A percentile compares a stretch with the other conserved stretches of the same genome.
These are phyloP conservation scores for Claviceps sp. DNA, from an alignment of 2,329 filamentous ascomycete species.

Conservation along the genomic window DNA sequence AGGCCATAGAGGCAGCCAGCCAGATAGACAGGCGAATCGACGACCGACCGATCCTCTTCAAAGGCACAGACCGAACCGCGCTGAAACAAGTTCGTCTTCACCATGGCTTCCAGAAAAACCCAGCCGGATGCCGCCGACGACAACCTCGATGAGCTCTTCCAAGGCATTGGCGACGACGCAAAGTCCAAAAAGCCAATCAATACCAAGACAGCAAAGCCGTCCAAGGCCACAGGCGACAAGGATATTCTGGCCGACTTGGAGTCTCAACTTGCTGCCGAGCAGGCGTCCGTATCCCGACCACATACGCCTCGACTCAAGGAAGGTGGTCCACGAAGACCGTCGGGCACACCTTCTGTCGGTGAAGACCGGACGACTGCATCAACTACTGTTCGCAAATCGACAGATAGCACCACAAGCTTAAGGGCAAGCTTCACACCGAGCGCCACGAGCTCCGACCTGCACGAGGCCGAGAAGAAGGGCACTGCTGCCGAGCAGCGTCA, in stretches of 20 bases:
- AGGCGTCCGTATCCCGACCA: conserved; percentile 57
- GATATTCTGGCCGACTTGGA: conserved; percentile 84
- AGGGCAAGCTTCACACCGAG: conserved; percentile 61
- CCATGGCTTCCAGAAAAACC: conserved; percentile 48
- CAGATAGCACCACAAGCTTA: conserved; percentile 59
- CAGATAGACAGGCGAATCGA: background rate
- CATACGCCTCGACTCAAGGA: conserved; percentile 66
- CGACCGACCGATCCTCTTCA: conserved; percentile 19
- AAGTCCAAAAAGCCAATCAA: conserved; percentile 34
- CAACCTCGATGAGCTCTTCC: conserved; percentile 53
- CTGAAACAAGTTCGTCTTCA: conserved; percentile 19
- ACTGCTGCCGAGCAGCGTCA: conserved; percentile 29
- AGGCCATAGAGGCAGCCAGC: background rate
- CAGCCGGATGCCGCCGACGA: conserved; percentile 45
- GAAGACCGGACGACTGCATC: conserved; percentile 45
- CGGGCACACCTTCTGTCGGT: conserved; percentile 39
- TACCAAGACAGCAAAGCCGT: conserved; percentile 29
- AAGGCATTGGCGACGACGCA: conserved; percentile 43
- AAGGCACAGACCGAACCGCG: conserved; percentile 49
- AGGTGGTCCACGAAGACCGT: conserved; percentile 28
- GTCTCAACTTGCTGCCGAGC: conserved; percentile 52
- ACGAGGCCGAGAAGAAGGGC: conserved; percentile 42
- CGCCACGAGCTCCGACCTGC: conserved; percentile 48
- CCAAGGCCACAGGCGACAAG: conserved; percentile 41
- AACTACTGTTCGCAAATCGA: conserved; percentile 50